Percentiles rank a stretch among this genome's conserved stretches.
These are phyloP conservation scores for Brachypodium distachyon DNA, from an alignment of 202 grass and related monocot genomes.

Conservation along the genomic window DNA sequence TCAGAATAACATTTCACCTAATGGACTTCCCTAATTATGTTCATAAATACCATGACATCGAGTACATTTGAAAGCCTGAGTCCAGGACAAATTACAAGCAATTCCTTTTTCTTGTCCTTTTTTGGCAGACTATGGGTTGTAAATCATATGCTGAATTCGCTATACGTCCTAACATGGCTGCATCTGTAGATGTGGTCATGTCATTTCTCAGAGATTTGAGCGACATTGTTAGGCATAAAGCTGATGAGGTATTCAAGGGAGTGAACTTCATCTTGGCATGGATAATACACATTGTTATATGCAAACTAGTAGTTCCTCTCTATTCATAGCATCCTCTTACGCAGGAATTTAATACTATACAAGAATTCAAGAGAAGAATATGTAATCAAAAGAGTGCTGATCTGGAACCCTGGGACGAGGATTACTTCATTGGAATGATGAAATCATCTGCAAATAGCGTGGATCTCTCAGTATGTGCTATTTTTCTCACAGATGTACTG, in stretches of 20 bases:
- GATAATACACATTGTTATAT: slow-evolving; percentile 4
- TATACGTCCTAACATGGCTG: slow-evolving; percentile 84
- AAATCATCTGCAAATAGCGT: slow-evolving; percentile 62
- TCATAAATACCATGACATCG: slow-evolving; percentile 17
- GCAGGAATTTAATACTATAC: slow-evolving; percentile 68
- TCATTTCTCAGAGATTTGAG: slow-evolving; percentile 78
- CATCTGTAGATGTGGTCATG: slow-evolving; percentile 60
- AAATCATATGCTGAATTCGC: slow-evolving; percentile 91
- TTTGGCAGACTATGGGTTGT: slow-evolving; percentile 74
- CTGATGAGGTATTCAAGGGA: slow-evolving; percentile 54
- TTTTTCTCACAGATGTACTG: background rate
- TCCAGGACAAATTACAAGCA: background rate
- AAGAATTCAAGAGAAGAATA: slow-evolving; percentile 62
- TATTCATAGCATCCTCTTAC: slow-evolving; percentile 15
- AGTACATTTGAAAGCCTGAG: background rate
- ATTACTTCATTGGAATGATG: slow-evolving; percentile 82
- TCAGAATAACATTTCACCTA: background rate
- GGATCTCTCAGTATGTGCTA: slow-evolving; percentile 55
- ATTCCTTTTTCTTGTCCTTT: background rate
- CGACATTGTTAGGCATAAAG: slow-evolving; percentile 61
- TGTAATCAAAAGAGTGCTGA: slow-evolving; percentile 46
- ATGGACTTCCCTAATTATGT: background rate
- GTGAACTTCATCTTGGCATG: background rate
- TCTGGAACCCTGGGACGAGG: slow-evolving; percentile 89
- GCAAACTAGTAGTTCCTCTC: background rate